Conservation (phyloP, 2,329 filamentous ascomycete genomes). For the Neonectria hederae region DNA sequence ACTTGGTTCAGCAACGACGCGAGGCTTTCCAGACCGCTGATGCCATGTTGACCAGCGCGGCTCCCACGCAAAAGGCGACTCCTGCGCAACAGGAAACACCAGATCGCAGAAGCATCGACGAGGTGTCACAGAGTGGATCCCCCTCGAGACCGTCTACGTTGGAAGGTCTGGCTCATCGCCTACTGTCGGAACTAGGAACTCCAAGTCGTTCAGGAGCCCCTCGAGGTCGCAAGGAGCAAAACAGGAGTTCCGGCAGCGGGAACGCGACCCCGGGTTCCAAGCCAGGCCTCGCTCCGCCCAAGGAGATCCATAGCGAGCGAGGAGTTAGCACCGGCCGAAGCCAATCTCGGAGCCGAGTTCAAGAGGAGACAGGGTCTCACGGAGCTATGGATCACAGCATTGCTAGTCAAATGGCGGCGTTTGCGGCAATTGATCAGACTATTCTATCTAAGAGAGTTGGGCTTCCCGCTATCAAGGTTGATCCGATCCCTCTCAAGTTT, state of each 20-base stretch:
- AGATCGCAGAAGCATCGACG: slow-evolving; percentile 57
- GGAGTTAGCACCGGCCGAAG: slow-evolving; percentile 48
- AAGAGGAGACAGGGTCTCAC: slow-evolving; percentile 40
- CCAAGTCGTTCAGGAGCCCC: slow-evolving; percentile 62
- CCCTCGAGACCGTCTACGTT: slow-evolving; percentile 64
- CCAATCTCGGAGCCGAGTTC: slow-evolving; percentile 52
- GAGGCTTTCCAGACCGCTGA: slow-evolving; percentile 72
- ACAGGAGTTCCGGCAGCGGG: slow-evolving; percentile 44
- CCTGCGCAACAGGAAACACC: slow-evolving; percentile 47
- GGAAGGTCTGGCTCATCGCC: slow-evolving; percentile 70
- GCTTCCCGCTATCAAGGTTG: slow-evolving; percentile 54
- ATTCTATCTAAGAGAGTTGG: slow-evolving; percentile 66
- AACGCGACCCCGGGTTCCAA: slow-evolving; percentile 45
- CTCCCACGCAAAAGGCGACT: slow-evolving; percentile 42
- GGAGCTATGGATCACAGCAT: slow-evolving; percentile 49
- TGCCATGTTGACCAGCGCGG: slow-evolving; percentile 52
- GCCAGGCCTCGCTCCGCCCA: slow-evolving; percentile 51
- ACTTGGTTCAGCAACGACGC: slow-evolving; percentile 72
- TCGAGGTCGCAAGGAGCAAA: slow-evolving; percentile 59
- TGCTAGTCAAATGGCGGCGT: slow-evolving; percentile 65
- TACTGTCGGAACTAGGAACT: slow-evolving; percentile 67
- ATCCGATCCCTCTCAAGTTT: slow-evolving; percentile 59
- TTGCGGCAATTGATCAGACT: slow-evolving; percentile 71
- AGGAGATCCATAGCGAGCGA: slow-evolving; percentile 54
- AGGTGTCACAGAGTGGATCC: slow-evolving; percentile 57